Conservation (phyloP, 176 grass and related monocot genomes). For the Eragrostis curvula region DNA sequence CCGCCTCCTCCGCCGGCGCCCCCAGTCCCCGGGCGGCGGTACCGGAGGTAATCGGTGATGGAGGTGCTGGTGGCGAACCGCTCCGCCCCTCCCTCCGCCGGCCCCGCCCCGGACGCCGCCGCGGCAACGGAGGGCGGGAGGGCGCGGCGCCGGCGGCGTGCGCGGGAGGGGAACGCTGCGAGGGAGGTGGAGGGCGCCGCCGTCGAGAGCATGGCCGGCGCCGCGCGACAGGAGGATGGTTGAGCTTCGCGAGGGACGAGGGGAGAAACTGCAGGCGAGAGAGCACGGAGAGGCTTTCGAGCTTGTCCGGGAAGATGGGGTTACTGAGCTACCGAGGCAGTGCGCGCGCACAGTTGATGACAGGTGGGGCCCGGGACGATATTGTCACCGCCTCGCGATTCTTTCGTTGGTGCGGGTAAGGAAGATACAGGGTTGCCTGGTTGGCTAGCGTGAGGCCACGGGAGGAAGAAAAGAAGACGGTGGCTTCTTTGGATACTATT, state of each 20-base stretch:
- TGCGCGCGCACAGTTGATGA: background rate
- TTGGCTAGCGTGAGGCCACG: conserved; percentile 28
- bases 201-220: conserved; percentile 43
- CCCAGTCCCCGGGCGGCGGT: conserved; percentile 37
- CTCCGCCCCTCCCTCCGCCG: conserved; percentile 18
- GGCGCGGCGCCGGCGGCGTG: background rate
- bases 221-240: background rate
- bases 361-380: background rate
- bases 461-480: background rate
- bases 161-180: conserved; percentile 13
- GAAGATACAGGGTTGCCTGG: background rate
- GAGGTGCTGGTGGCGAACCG: conserved; percentile 47
- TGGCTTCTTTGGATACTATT: no score
- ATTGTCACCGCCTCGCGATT: background rate
- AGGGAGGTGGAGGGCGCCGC: conserved; percentile 40
- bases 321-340: background rate
- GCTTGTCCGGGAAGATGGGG: conserved; percentile 19
- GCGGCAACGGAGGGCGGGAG: background rate
- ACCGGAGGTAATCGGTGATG: conserved; percentile 75
- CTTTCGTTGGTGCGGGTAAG: background rate
- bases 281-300: background rate
- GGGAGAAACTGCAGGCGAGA: background rate
- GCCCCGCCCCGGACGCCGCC: background rate
- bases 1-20: background rate
- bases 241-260: background rate